Base-by-base conservation (phyloP, 106 monocot species). In the Dendrobium nobile region DNA sequence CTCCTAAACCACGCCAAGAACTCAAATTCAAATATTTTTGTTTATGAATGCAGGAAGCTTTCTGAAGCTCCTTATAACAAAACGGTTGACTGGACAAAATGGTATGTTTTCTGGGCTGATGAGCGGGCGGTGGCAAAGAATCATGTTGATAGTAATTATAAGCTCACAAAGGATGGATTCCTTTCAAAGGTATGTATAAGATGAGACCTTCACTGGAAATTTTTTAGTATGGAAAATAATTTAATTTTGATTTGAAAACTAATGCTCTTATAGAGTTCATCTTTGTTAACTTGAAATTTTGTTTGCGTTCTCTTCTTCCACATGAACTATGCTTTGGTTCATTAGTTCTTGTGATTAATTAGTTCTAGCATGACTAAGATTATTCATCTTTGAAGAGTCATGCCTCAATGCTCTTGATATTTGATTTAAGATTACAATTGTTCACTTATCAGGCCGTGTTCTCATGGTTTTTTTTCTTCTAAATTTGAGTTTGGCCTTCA, bases 1-100 rank as follows among this genome's bases (percentile, higher is more conserved):
- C 5, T 43, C 5, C 3, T 43, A 37, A 42, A 74, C 16, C 74
- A 20, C 3, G 74, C 41, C 42, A 20, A 41, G 47, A 54, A 22
- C 28, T 77, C 17, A 77, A 48, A 77, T 54, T 48, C 51, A 51
- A 11, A 61, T 61, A 5, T 22, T 17, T 58, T 58, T 61, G 5
- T 61, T 61, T n/a, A 48, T 28, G 44, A 41, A 79, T 64, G 54
- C 84, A 92, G 92, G 80, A 89, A 92, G 80, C 89, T 92, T 7
- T 89, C 85, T 41, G 87, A 89, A 86, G 85, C 87, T 78, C 89
- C 92, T 47, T 89, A 89, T 75, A 82, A 77, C 77, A 89, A 84
- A 80, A 92, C 89, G 13, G 87, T 92, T 15, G 92, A 92, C 68
- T 92, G 92, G 92, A 84, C 87, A 73, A 92, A 92, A 77, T 92